These are phyloP conservation scores for Pelargonium fulgidum DNA, from an alignment of 441 rosid species.

Conservation along the genomic window DNA sequence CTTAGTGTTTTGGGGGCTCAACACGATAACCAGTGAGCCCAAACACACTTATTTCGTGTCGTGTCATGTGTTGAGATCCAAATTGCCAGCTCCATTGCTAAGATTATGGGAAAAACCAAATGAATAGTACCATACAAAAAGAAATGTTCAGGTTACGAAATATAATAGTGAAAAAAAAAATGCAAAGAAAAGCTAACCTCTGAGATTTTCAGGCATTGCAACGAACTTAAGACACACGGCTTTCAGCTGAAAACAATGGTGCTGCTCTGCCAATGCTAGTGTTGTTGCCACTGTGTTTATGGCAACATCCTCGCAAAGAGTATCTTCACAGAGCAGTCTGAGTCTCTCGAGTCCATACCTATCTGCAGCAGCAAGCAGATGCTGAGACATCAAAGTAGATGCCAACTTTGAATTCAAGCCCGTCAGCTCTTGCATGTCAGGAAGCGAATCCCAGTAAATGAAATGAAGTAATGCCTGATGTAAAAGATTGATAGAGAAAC, in stretches of 20 bases:
- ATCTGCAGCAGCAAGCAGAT: constrained; percentile 89
- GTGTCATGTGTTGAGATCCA: too few relatives aligned
- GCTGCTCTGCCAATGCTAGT: constrained; percentile 84
- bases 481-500: constrained; percentile 9
- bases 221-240: constrained; percentile 75
- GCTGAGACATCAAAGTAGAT: constrained; percentile 75
- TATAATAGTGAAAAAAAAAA: constrained; percentile 1
- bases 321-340: constrained; percentile 56
- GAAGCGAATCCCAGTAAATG: constrained; percentile 72
- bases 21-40: too few relatives aligned
- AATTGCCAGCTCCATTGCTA: neutral
- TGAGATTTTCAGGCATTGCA: constrained; percentile 56
- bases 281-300: constrained; percentile 82
- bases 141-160: neutral
- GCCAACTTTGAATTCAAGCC: constrained; percentile 70
- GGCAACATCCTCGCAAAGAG: constrained; percentile 70
- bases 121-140: neutral
- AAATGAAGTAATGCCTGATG: constrained; percentile 80
- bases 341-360: constrained; percentile 82
- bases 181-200: constrained; percentile 33
- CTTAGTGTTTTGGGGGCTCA: too few relatives aligned
- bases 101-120: neutral
- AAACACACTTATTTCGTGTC: too few relatives aligned
- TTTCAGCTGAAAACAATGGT: constrained; percentile 77
- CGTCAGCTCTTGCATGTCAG: constrained; percentile 69